Evolutionary conservation across 2,329 filamentous ascomycete species (phyloP).

Genomic region (Hypoxylon sp.): DNA sequence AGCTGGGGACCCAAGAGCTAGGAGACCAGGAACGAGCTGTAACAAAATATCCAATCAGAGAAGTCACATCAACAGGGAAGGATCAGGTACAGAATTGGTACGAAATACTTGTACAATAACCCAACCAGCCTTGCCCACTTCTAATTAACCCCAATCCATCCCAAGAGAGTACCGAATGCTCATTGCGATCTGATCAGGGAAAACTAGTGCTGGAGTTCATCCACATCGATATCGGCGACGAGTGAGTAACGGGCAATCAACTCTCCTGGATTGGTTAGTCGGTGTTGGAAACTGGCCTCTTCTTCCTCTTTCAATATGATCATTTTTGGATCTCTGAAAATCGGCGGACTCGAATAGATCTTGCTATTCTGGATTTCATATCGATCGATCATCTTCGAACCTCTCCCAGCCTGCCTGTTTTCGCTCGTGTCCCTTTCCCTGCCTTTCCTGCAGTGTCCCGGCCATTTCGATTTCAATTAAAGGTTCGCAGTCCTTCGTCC

Average conservation of each 20-base stretch:
- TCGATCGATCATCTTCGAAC: slow-evolving; percentile 21
- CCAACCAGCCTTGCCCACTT: slow-evolving; percentile 10
- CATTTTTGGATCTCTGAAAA: slow-evolving; percentile 23
- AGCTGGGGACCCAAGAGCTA: slow-evolving; percentile 8
- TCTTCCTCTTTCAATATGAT: slow-evolving; percentile 20
- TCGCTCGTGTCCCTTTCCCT: slow-evolving; percentile 8
- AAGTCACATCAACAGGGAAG: slow-evolving; percentile 12
- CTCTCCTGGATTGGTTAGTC: slow-evolving; percentile 11
- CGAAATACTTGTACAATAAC: not conserved
- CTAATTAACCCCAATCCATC: slow-evolving; percentile 24
- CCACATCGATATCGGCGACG: slow-evolving; percentile 10
- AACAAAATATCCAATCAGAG: slow-evolving; percentile 35
- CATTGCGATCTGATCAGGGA: slow-evolving; percentile 16
- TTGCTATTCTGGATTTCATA: not conserved
- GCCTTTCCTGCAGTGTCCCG: slow-evolving; percentile 15
- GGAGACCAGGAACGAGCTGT: slow-evolving; percentile 28
- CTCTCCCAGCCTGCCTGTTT: slow-evolving; percentile 16
- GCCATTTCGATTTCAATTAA: slow-evolving; percentile 22
- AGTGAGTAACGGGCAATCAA: slow-evolving; percentile 5
- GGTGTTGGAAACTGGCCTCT: slow-evolving; percentile 11
- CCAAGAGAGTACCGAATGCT: slow-evolving; percentile 25
- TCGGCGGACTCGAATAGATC: slow-evolving; percentile 22
- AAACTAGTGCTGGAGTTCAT: slow-evolving; percentile 7
- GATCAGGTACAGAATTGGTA: slow-evolving; percentile 16
- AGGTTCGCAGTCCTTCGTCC: slow-evolving; percentile 28